Percentiles rank a stretch among this genome's conserved stretches.
phyloP scores from a whole-genome alignment of 1,284 basidiomycete species.

The Bondarzewia mesenterica region DNA sequence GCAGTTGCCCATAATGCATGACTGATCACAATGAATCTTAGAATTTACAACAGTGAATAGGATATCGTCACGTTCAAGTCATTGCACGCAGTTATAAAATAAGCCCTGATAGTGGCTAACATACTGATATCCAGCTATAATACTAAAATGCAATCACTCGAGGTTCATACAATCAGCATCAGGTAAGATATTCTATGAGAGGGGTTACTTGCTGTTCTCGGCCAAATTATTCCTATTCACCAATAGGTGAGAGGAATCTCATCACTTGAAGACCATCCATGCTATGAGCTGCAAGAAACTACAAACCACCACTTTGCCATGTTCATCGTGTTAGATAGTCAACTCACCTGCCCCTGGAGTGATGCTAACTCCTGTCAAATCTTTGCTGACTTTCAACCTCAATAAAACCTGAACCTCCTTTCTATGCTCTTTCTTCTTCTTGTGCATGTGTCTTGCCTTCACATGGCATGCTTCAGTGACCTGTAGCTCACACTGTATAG shows the following conservation, averaged over 20 bases:
- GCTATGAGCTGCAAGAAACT: conserved; percentile 45
- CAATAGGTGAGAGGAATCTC: conserved; percentile 29
- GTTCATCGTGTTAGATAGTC: conserved; percentile 7
- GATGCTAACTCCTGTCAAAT: conserved; percentile 14
- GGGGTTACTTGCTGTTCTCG: conserved; percentile 3
- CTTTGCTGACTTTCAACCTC: conserved; percentile 33
- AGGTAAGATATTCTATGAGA: conserved; percentile 4
- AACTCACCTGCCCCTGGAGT: conserved; percentile 3
- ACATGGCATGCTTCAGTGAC: conserved; percentile 32
- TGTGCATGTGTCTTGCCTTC: conserved; percentile 36
- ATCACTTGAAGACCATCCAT: conserved; percentile 45
- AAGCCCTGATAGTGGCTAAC: background rate
- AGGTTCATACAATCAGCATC: background rate
- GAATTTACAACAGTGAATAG: background rate
- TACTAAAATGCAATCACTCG: background rate
- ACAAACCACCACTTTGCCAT: conserved; percentile 22
- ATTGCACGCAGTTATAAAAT: background rate
- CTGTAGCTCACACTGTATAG: conserved; percentile 21
- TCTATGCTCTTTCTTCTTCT: conserved; percentile 40
- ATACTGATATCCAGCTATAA: background rate
- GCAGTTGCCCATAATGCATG: background rate
- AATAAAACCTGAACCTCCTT: conserved; percentile 44
- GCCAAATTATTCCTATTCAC: background rate
- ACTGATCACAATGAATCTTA: background rate
- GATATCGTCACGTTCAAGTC: background rate